Evolutionary conservation across 495 filamentous ascomycete genomes (phyloP).

Genomic region (Coniosporium apollinis): DNA sequence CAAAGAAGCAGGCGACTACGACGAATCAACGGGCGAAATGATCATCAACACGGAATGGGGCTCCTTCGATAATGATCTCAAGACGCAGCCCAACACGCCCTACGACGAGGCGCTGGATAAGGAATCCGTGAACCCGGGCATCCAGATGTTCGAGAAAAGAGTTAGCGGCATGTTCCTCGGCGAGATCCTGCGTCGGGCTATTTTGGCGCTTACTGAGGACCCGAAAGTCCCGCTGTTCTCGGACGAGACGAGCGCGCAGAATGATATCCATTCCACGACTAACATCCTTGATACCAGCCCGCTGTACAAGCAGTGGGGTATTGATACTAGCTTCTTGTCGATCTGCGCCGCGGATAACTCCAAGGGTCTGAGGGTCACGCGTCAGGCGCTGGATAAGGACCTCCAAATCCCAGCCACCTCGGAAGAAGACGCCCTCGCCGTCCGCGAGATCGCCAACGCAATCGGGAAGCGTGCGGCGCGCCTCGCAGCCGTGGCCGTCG

Average conservation of each 20-base stretch:
- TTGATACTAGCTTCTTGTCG: slow-evolving; percentile 77
- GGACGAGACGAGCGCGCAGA: slow-evolving; percentile 43
- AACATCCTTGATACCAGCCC: slow-evolving; percentile 42
- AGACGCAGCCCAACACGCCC: slow-evolving; percentile 65
- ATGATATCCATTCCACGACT: slow-evolving; percentile 51
- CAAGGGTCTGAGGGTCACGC: slow-evolving; percentile 42
- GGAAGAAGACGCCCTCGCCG: slow-evolving; percentile 62
- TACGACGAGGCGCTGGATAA: slow-evolving; percentile 70
- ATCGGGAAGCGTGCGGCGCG: slow-evolving; percentile 79
- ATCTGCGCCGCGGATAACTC: slow-evolving; percentile 60
- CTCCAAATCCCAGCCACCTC: slow-evolving; percentile 54
- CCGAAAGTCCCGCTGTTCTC: slow-evolving; percentile 47
- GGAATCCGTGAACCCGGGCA: slow-evolving; percentile 75
- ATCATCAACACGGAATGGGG: slow-evolving; percentile 98
- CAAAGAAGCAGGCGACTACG: slow-evolving; percentile 37
- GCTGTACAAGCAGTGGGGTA: slow-evolving; percentile 68
- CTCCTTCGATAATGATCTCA: slow-evolving; percentile 87
- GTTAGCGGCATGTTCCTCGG: slow-evolving; percentile 97
- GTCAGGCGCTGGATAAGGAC: slow-evolving; percentile 57
- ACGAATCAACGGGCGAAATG: slow-evolving; percentile 79
- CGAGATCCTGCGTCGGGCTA: slow-evolving; percentile 69
- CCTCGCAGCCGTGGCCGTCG: slow-evolving; percentile 74
- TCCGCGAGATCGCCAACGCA: slow-evolving; percentile 63
- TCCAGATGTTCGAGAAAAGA: slow-evolving; percentile 98
- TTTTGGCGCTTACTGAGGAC: slow-evolving; percentile 44